These are phyloP conservation scores for Eruca vesicaria DNA, from an alignment of 441 rosid genomes.

Conservation along the genomic window DNA sequence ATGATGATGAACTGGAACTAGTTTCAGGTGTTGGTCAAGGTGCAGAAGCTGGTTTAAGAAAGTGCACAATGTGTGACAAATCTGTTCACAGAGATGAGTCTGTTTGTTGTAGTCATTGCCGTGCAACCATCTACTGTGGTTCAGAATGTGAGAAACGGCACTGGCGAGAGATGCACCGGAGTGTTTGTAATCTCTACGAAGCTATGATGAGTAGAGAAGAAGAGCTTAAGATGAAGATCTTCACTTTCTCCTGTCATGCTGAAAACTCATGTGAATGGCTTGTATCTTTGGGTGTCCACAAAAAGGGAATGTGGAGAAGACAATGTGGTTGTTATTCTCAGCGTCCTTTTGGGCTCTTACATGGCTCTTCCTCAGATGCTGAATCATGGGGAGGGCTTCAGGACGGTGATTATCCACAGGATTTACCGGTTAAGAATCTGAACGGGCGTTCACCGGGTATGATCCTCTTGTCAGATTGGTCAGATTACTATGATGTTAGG, in stretches of 20 bases:
- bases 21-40: slow-evolving; percentile 14
- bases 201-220: slow-evolving; percentile 32
- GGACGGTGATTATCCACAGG: slow-evolving; percentile 22
- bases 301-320: slow-evolving; percentile 34
- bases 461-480: slow-evolving; percentile 15
- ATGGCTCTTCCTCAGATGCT: slow-evolving; percentile 6
- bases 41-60: slow-evolving; percentile 7
- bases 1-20: slow-evolving; percentile 17
- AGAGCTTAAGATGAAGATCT: slow-evolving; percentile 20
- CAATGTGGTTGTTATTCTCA: slow-evolving; percentile 27
- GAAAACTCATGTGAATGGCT: slow-evolving; percentile 29
- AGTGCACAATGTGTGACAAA: slow-evolving; percentile 28
- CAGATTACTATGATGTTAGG: slow-evolving; percentile 20
- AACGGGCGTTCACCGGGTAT: background rate
- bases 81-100: slow-evolving; percentile 20
- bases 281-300: slow-evolving; percentile 26
- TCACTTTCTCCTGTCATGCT: slow-evolving; percentile 22
- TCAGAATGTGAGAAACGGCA: slow-evolving; percentile 28
- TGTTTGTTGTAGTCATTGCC: slow-evolving; percentile 29
- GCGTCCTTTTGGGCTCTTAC: slow-evolving; percentile 19
- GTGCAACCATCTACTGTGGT: slow-evolving; percentile 29
- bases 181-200: slow-evolving; percentile 27
- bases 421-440: slow-evolving; percentile 12
- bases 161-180: slow-evolving; percentile 30
- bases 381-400: slow-evolving; percentile 30